Conservation (phyloP, 345 rosid species). For the Passiflora organensis region DNA sequence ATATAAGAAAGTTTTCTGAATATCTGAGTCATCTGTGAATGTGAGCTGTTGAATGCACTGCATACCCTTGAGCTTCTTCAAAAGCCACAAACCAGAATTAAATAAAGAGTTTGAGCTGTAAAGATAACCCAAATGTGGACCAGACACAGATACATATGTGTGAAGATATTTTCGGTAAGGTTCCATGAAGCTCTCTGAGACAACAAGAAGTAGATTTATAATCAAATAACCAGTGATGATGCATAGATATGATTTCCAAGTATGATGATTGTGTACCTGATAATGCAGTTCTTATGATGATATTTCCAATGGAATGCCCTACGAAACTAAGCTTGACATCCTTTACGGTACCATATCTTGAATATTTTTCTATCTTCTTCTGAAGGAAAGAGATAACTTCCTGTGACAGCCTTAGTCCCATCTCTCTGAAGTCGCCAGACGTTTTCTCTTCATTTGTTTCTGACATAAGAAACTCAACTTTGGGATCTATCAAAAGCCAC, state of each 20-base stretch:
- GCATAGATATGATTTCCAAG: constrained; percentile 10
- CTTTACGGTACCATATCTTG: constrained; percentile 57
- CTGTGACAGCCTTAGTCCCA: constrained; percentile 83
- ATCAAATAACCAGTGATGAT: constrained; percentile 2
- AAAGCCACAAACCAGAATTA: constrained; percentile 87
- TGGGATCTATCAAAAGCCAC: constrained; percentile 92
- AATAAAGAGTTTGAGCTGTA: constrained; percentile 91
- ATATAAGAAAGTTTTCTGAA: constrained; percentile 72
- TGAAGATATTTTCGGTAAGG: constrained; percentile 64
- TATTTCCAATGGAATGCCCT: constrained; percentile 93
- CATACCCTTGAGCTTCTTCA: constrained; percentile 83
- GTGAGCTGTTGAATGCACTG: constrained; percentile 97
- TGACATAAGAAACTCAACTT: constrained; percentile 89
- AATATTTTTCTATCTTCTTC: constrained; percentile 62
- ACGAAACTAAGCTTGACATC: constrained; percentile 83
- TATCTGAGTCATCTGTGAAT: constrained; percentile 82
- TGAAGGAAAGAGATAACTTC: constrained; percentile 78
- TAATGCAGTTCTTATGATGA: constrained; percentile 79
- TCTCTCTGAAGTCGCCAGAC: constrained; percentile 87
- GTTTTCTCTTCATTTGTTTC: constrained; percentile 87
- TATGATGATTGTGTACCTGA: constrained; percentile 49
- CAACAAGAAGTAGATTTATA: constrained; percentile 9
- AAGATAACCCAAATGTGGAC: constrained; percentile 93
- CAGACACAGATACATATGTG: constrained; percentile 79
- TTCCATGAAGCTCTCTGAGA: constrained; percentile 80